Conservation (phyloP, 192 early-diverging fungal species). For the Coemansia reversa region DNA sequence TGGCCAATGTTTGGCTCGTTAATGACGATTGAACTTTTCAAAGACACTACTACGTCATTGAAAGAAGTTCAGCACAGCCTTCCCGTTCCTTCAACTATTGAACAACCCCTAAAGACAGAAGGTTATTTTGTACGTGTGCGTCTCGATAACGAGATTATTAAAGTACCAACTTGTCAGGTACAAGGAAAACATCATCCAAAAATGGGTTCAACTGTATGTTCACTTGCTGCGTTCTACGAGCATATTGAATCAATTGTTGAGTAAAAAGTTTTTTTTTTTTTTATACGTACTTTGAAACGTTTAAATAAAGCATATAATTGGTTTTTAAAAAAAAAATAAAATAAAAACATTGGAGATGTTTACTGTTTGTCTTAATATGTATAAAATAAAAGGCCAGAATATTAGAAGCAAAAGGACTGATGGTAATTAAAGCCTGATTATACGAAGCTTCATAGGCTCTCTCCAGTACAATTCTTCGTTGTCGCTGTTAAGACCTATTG, state of each 20-base stretch:
- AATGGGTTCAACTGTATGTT: slow-evolving; percentile 40
- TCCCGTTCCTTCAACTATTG: neutral
- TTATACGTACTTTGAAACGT: no score
- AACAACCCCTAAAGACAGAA: neutral
- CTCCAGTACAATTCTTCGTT: slow-evolving; percentile 2
- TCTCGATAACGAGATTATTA: slow-evolving; percentile 31
- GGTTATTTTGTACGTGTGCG: slow-evolving; percentile 33
- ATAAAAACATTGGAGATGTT: no score
- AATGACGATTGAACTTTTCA: slow-evolving; percentile 48
- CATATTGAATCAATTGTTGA: slow-evolving; percentile 11
- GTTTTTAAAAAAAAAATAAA: no score
- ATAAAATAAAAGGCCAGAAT: no score
- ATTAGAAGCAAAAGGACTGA: no score
- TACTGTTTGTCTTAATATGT: no score
- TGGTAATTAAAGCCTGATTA: neutral
- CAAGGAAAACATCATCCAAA: slow-evolving; percentile 33
- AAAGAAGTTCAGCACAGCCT: neutral
- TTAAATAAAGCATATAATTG: no score
- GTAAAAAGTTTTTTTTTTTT: no score
- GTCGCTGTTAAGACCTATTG: neutral
- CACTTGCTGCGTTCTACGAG: slow-evolving; percentile 45
- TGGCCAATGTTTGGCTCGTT: slow-evolving; percentile 43
- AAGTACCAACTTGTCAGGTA: slow-evolving; percentile 28
- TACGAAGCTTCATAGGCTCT: slow-evolving; percentile 2
- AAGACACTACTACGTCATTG: slow-evolving; percentile 6